A percentile compares a stretch with the other conserved stretches of the same genome.
Conservation (phyloP, 768 basidiomycete genomes). For the Clathrus columnatus region DNA sequence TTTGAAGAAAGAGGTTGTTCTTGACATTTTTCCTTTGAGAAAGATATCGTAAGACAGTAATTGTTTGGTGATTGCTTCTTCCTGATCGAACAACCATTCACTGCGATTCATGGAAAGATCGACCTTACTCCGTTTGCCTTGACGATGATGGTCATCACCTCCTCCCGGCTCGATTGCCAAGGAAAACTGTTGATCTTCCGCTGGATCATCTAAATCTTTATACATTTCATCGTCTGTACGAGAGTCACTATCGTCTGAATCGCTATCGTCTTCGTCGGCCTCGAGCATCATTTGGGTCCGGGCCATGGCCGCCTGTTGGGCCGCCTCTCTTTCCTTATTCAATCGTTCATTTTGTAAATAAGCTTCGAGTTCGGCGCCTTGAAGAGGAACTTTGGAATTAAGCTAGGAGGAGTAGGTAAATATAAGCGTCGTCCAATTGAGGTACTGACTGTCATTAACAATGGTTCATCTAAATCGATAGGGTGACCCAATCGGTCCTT, state of each 20-base stretch:
- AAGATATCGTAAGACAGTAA: constrained; percentile 92
- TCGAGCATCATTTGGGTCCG: constrained; percentile 85
- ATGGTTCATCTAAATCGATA: constrained; percentile 66
- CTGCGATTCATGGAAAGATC: constrained; percentile 32
- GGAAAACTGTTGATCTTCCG: constrained; percentile 24
- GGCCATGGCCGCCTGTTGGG: constrained; percentile 73
- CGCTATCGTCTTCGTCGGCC: constrained; percentile 71
- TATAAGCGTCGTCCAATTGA: not conserved
- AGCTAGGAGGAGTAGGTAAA: constrained; percentile 41
- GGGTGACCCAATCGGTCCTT: constrained; percentile 82
- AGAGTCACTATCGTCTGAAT: constrained; percentile 42
- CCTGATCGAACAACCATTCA: constrained; percentile 68
- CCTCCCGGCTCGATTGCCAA: constrained; percentile 20
- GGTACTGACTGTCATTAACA: constrained; percentile 53
- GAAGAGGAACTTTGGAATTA: constrained; percentile 80
- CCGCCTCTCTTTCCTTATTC: constrained; percentile 75
- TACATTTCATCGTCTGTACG: constrained; percentile 63
- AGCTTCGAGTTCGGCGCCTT: constrained; percentile 80
- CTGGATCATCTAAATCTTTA: constrained; percentile 46
- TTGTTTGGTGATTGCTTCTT: constrained; percentile 66
- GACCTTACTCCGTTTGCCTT: constrained; percentile 38
- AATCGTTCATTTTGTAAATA: constrained; percentile 68
- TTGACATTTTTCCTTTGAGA: constrained; percentile 90
- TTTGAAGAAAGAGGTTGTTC: constrained; percentile 82
- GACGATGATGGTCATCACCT: constrained; percentile 17